Evolutionary conservation across 176 grass and related monocot species (phyloP), one percentile per base, ranked within the genome.

Genomic region (Triticum monococcum): DNA sequence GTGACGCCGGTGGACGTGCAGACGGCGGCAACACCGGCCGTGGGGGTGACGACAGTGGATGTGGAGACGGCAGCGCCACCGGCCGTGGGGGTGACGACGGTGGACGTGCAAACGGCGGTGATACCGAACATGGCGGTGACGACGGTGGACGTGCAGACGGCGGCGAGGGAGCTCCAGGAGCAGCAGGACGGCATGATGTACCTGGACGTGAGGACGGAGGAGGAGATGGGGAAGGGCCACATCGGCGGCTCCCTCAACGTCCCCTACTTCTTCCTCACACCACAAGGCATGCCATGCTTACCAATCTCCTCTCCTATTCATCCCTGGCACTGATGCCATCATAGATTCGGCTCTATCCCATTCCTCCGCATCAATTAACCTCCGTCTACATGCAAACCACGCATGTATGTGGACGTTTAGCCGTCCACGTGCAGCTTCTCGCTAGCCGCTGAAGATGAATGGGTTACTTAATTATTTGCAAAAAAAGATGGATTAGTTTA

Each of bases 221-320:
- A 97, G 68, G 95, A 97, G 82, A 91, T 92, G 64, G 71, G 52
- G 2, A 87, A 87, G 64, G 95, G 95, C 8, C 89, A 91, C 86
- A 48, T 88, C 46, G 40, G 82, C 61, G 81, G 74, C 46, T 85
- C 87, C 17, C 63, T 93, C 23, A 92, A 94, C 22, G 82, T 97
- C 14, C 92, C 95, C 57, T 95, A 91, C 75, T 43, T 97, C 82
- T 91, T 93, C 81, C n/a, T 87, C 87, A 91, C 84, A 5, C 79
- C 90, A 8, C 78, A 93, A 87, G 95, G 95, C 56, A 97, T 26
- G 71, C 3, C 12, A 26, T 16, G 6, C 1, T 46, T 16, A 74
- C 25, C 14, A 9, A 31, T 30, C 64, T 3, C 25, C 56, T 59
- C 26, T 1, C 14, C 13, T 8, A 0, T 66, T 3, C 2, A 30